A percentile compares a stretch with the other conserved stretches of the same genome.
These are phyloP conservation scores for Dittrichia graveolens DNA, from an alignment of 129 eudicot genomes.

Conservation along the genomic window DNA sequence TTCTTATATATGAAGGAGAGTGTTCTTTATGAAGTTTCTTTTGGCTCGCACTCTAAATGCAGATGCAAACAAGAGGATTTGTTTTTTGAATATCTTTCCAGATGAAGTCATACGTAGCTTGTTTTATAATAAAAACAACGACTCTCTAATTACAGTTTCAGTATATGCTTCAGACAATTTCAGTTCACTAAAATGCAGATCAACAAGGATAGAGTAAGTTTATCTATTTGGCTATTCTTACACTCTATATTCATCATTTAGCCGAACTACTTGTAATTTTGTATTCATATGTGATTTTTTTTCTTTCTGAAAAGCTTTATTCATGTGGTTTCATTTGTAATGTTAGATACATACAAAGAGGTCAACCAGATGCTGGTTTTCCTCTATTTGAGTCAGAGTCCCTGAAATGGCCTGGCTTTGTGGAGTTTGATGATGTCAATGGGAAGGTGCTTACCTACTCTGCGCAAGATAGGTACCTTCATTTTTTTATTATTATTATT, in stretches of 20 bases:
- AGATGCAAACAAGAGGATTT: conserved; percentile 78
- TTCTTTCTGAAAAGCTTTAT: no score
- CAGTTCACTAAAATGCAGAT: conserved; percentile 86
- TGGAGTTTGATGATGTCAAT: conserved; percentile 87
- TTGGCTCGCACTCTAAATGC: conserved; percentile 31
- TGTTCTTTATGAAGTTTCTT: background rate
- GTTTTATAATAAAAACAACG: conserved; percentile 81
- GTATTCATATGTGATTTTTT: background rate
- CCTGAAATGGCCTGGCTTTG: conserved; percentile 90
- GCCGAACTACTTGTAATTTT: background rate
- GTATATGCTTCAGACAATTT: conserved; percentile 82
- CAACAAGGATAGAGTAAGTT: conserved; percentile 78
- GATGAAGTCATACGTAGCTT: conserved; percentile 89
- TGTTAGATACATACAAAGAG: conserved; percentile 56
- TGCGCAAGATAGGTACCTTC: conserved; percentile 68
- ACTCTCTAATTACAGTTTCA: conserved; percentile 80
- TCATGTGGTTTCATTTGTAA: background rate
- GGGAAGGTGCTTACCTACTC: conserved; percentile 88
- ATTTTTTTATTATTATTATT: background rate
- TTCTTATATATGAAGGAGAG: background rate
- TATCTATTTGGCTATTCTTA: conserved; percentile 15
- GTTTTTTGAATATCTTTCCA: conserved; percentile 69
- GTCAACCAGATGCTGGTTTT: conserved; percentile 81
- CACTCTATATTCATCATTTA: background rate
- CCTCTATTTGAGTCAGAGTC: conserved; percentile 82